Evolutionary conservation across 352 stramenopile species (phyloP), one percentile per base, ranked within the genome.

Genomic region (Phytophthora megakarya): DNA sequence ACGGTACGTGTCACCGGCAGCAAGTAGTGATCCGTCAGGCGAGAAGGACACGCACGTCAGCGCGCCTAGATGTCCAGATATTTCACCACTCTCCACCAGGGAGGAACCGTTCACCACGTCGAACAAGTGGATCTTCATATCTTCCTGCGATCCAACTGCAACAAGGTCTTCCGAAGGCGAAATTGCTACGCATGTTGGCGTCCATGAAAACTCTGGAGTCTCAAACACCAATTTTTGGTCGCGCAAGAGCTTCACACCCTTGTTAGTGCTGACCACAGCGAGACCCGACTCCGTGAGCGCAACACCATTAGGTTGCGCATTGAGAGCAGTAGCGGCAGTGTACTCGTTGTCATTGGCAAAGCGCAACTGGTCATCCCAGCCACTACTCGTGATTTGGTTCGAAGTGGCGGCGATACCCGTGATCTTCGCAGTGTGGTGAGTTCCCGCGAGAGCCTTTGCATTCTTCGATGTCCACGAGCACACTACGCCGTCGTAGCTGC

Each of bases 401-500:
- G 57, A 67, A 35, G 81, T 86, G 2, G 80, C 79, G 15, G 80
- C 70, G 39, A 97, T 95, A 32, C 82, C 85, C 7, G 86, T 92
- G 57, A 93, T 90, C 76, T 96, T 96, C 44, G 64, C 76, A 19
- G 76, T 90, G 69, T 92, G 81, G 28, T 73, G 73, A 3, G 44
- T 72, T 11, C 83, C 84, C 8, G 51, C 50, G 25, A 91, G 38
- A 0, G 73, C 38, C 49, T 61, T 81, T 25, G 78, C 78, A 28
- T 81, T 63, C 61, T 86, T 86, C 33, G 78, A 70, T 54, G 90
- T 82, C 93, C 93, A 98, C 49, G 95, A 80, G 58, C 86, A 93
- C 30, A 99, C 72, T 21, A 98, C 89, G 16, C 96, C 94, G 69
- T 98, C 95, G 63, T 97, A 98, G 63, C 95, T 97, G 42, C 90